Evolutionary conservation across 1,284 basidiomycete species (phyloP).

Genomic region (Apiotrichum sp.): DNA sequence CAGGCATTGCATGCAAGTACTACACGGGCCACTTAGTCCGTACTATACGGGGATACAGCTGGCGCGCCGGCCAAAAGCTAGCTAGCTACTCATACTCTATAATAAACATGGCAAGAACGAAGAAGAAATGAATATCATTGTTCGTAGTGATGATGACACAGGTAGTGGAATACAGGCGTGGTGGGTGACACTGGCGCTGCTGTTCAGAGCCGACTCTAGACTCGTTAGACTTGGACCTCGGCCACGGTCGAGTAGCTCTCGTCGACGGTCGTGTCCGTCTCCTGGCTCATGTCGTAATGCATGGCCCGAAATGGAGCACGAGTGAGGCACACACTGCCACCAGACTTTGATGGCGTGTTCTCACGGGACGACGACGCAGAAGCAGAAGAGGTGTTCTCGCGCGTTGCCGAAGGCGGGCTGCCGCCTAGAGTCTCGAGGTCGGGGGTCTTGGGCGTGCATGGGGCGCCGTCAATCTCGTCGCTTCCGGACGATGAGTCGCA

Average conservation of each 20-base stretch:
- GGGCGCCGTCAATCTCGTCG: conserved; percentile 9
- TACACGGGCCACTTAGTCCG: not conserved
- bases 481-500: not conserved
- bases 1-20: too few relatives aligned
- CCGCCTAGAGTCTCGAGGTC: conserved; percentile 8
- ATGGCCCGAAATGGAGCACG: conserved; percentile 3
- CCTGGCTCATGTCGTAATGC: conserved; percentile 8
- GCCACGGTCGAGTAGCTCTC: not conserved
- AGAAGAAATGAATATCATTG: too few relatives aligned
- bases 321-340: not conserved
- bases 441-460: conserved; percentile 15
- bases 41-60: not conserved
- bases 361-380: not conserved
- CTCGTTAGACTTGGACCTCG: not conserved
- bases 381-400: not conserved
- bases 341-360: not conserved
- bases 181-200: too few relatives aligned
- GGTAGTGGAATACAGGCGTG: too few relatives aligned
- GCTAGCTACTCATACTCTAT: too few relatives aligned
- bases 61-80: not conserved
- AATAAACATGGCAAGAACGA: too few relatives aligned
- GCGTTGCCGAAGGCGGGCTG: not conserved
- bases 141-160: too few relatives aligned
- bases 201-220: too few relatives aligned
- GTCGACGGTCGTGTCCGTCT: not conserved